Conservation (phyloP, 768 basidiomycete genomes). For the Xerocomellus amylosporus region DNA sequence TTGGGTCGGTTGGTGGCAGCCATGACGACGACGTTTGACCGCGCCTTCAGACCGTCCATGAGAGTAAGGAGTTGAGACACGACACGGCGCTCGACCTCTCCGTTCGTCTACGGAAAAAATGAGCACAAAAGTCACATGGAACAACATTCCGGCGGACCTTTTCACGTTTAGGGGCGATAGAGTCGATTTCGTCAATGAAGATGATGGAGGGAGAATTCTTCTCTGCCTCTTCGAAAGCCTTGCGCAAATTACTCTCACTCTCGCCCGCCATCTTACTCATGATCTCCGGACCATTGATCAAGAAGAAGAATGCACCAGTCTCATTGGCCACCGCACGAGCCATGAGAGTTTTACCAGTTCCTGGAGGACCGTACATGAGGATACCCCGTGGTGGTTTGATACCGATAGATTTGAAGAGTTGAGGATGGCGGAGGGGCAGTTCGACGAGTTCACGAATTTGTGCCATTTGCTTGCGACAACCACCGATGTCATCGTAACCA, state of each 20-base stretch:
- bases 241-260: slow-evolving; percentile 93
- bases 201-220: slow-evolving; percentile 99
- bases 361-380: slow-evolving; percentile 97
- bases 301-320: slow-evolving; percentile 99
- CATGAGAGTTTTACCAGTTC: slow-evolving; percentile 99
- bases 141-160: slow-evolving; percentile 53
- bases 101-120: slow-evolving; percentile 71
- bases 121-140: background rate
- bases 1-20: slow-evolving; percentile 98
- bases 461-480: slow-evolving; percentile 99
- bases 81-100: slow-evolving; percentile 98
- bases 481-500: slow-evolving; percentile 99
- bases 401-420: slow-evolving; percentile 99
- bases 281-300: slow-evolving; percentile 99
- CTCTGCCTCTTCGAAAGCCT: slow-evolving; percentile 99
- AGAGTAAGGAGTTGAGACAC: slow-evolving; percentile 97
- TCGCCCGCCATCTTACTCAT: slow-evolving; percentile 99
- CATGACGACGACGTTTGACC: slow-evolving; percentile 99
- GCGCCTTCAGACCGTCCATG: slow-evolving; percentile 98
- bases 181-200: slow-evolving; percentile 99
- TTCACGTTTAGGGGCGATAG: slow-evolving; percentile 99
- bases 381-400: slow-evolving; percentile 99
- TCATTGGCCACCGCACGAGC: slow-evolving; percentile 99
- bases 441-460: slow-evolving; percentile 99
- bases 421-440: slow-evolving; percentile 95